Conservation (phyloP, 257 asterid genomes). For the Solanum lycopersicoides region DNA sequence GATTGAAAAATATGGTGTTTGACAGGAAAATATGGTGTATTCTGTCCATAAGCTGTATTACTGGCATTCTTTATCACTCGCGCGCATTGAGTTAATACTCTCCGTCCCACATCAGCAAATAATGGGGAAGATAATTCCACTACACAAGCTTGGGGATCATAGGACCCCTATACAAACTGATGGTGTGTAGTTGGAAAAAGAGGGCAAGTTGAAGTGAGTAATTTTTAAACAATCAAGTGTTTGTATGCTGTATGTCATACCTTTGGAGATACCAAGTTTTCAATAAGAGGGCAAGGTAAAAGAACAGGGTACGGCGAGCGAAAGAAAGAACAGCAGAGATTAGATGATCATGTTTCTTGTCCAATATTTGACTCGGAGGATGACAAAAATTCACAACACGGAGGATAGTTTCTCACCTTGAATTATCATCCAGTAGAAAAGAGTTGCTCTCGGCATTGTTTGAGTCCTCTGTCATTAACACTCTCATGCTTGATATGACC, state of each 20-base stretch:
- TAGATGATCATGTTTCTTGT: not conserved
- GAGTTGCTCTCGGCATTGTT: constrained; percentile 75
- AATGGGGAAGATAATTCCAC: not conserved
- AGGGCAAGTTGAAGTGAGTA: not conserved
- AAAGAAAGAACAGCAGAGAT: not conserved
- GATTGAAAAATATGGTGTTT: not conserved
- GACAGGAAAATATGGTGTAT: not conserved
- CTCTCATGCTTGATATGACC: constrained; percentile 97
- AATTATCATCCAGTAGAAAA: constrained; percentile 87
- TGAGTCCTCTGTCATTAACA: constrained; percentile 92
- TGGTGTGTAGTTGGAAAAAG: not conserved
- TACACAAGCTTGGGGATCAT: not conserved
- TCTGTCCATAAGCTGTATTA: not conserved
- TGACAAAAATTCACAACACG: not conserved
- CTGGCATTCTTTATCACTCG: not conserved
- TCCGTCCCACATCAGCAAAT: not conserved
- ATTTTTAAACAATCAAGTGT: not conserved
- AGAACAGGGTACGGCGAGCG: not conserved
- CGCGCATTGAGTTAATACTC: not conserved
- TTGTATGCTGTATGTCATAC: not conserved
- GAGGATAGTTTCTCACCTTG: constrained; percentile 35
- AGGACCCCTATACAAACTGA: not conserved
- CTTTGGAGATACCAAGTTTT: not conserved
- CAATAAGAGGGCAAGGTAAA: not conserved
- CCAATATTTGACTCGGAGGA: not conserved